These are phyloP conservation scores for Mycena leptocephala DNA, from an alignment of 768 basidiomycete genomes.

Conservation along the genomic window DNA sequence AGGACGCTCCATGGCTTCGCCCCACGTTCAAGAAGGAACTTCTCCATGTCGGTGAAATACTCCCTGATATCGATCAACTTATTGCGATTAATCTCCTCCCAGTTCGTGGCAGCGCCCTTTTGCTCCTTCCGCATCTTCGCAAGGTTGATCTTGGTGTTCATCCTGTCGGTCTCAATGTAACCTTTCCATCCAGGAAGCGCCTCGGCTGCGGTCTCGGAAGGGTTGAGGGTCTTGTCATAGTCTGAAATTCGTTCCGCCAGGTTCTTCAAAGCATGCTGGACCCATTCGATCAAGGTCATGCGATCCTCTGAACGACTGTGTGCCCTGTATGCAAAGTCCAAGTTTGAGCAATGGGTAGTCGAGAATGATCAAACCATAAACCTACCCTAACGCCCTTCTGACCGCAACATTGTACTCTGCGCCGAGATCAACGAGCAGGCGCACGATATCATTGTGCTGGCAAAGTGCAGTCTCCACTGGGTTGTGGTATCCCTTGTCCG, in stretches of 20 bases:
- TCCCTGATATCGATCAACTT: conserved; percentile 44
- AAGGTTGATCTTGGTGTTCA: no score
- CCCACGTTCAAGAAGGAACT: neutral
- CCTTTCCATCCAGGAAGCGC: conserved; percentile 26
- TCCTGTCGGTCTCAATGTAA: neutral
- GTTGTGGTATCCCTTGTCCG: conserved; percentile 44
- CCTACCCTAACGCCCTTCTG: no score
- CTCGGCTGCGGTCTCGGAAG: neutral
- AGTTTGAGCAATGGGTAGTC: no score
- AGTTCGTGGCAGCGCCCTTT: conserved; percentile 13
- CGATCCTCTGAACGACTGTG: no score
- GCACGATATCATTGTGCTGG: conserved; percentile 53
- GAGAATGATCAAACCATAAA: no score
- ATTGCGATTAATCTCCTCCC: conserved; percentile 33
- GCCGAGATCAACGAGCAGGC: conserved; percentile 55
- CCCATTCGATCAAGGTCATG: conserved; percentile 57
- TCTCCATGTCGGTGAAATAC: conserved; percentile 53
- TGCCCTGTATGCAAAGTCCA: no score
- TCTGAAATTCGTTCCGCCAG: conserved; percentile 42
- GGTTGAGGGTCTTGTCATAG: conserved; percentile 29
- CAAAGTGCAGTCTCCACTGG: conserved; percentile 57
- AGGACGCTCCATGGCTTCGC: no score
- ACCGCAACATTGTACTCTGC: conserved; percentile 54
- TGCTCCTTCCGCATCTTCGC: neutral
- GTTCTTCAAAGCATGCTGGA: conserved; percentile 47